Evolutionary conservation across 148 eudicot genomes (phyloP).

Genomic region (Chenopodium suecicum): DNA sequence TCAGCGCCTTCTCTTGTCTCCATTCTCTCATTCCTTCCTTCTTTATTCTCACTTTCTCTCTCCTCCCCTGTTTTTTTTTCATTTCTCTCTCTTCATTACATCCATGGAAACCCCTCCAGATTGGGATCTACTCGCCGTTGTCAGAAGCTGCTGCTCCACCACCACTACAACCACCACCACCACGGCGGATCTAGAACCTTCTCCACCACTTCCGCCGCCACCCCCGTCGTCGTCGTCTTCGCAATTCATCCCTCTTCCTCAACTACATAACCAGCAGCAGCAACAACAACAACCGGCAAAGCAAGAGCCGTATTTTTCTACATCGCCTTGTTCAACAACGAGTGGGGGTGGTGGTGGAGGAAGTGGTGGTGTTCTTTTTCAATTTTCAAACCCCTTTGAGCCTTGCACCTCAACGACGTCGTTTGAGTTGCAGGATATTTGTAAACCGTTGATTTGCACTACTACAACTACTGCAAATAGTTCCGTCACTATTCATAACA

Average conservation of each 20-base stretch:
- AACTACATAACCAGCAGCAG: background rate
- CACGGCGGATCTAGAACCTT: background rate
- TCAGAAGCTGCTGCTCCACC: conserved; percentile 56
- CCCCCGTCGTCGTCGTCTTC: background rate
- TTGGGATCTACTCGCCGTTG: conserved; percentile 89
- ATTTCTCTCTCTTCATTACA: background rate
- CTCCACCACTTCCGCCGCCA: conserved; percentile 20
- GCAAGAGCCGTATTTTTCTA: conserved; percentile 1
- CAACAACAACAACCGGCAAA: background rate
- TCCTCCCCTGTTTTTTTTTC: no score
- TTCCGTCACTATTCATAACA: background rate
- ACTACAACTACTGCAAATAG: background rate
- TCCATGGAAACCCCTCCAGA: conserved; percentile 40
- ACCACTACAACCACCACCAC: conserved; percentile 33
- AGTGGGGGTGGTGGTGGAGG: background rate
- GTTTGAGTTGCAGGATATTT: conserved; percentile 35
- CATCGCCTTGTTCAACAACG: conserved; percentile 6
- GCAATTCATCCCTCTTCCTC: background rate
- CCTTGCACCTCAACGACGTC: conserved; percentile 24
- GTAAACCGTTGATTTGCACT: conserved; percentile 22
- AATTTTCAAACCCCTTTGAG: conserved; percentile 20
- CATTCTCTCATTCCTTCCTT: background rate
- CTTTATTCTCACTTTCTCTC: conserved; percentile 3
- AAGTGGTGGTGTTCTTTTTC: background rate
- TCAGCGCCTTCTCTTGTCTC: conserved; percentile 51